phyloP scores from a whole-genome alignment of 2,329 filamentous ascomycete genomes.

The Daldinia sp. region DNA sequence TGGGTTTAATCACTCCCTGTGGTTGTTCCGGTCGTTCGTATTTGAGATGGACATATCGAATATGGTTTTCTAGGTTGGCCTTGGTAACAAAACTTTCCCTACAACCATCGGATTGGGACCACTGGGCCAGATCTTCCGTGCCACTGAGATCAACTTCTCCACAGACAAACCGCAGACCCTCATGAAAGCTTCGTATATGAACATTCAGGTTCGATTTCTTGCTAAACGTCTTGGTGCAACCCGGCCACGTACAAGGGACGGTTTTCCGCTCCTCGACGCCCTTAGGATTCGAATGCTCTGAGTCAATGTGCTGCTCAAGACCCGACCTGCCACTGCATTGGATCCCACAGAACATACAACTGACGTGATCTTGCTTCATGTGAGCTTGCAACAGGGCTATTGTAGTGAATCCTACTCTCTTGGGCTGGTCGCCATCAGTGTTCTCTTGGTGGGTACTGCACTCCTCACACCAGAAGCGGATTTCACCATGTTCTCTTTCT shows the following conservation, averaged over 20 bases:
- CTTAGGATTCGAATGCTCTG: constrained; percentile 70
- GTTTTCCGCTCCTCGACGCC: constrained; percentile 70
- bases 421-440: constrained; percentile 48
- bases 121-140: constrained; percentile 66
- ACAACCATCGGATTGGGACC: constrained; percentile 74
- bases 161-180: constrained; percentile 81
- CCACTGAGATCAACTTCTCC: constrained; percentile 69
- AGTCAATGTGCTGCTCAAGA: constrained; percentile 80
- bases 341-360: constrained; percentile 78
- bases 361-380: constrained; percentile 74
- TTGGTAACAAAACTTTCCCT: constrained; percentile 80
- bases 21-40: constrained; percentile 52
- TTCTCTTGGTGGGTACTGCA: constrained; percentile 60
- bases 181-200: constrained; percentile 80
- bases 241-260: constrained; percentile 70
- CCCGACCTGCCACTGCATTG: constrained; percentile 72
- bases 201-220: constrained; percentile 83
- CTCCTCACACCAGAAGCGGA: constrained; percentile 78
- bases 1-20: constrained; percentile 36
- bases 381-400: constrained; percentile 76
- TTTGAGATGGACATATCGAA: constrained; percentile 83
- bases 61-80: constrained; percentile 80
- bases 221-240: constrained; percentile 80
- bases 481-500: constrained; percentile 72
- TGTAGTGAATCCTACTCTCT: constrained; percentile 72